Evolutionary conservation across 1,139 yeast species (phyloP).

Genomic region (Taiozyma sp.): DNA sequence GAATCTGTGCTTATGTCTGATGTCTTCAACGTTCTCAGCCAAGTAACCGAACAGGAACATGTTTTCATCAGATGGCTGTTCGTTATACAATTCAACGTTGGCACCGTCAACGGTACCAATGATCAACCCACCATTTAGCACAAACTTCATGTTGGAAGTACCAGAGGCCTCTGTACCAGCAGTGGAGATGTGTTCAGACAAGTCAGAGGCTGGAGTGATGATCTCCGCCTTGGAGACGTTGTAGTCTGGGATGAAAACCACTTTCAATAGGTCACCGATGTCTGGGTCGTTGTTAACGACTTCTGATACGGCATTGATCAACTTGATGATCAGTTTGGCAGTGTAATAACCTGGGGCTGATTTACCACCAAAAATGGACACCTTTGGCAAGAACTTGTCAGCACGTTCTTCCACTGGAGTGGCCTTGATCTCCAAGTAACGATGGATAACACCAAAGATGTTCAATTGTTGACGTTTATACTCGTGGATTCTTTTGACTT

Average conservation of each 20-base stretch:
- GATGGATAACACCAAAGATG: conserved; percentile 81
- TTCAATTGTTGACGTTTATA: conserved; percentile 94
- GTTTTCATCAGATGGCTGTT: conserved; percentile 91
- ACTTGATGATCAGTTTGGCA: conserved; percentile 87
- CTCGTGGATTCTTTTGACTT: conserved; percentile 93
- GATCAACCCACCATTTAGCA: conserved; percentile 87
- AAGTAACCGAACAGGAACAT: conserved; percentile 89
- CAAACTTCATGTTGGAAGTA: conserved; percentile 95
- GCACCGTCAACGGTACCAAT: conserved; percentile 98
- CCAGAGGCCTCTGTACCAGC: conserved; percentile 98
- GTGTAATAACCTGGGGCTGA: conserved; percentile 96
- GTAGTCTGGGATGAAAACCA: conserved; percentile 86
- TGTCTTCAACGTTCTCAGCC: conserved; percentile 83
- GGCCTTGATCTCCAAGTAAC: conserved; percentile 73
- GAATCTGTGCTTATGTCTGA: conserved; percentile 71
- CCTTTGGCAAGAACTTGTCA: conserved; percentile 65
- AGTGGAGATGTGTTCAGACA: conserved; percentile 94
- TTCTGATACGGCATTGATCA: conserved; percentile 75
- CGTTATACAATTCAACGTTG: conserved; percentile 80
- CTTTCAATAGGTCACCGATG: conserved; percentile 73
- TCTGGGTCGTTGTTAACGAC: conserved; percentile 78
- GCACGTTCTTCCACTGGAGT: conserved; percentile 64
- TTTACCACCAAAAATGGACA: conserved; percentile 86
- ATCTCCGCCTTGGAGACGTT: conserved; percentile 93
- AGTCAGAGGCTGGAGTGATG: conserved; percentile 84